phyloP scores from a whole-genome alignment of 2,329 filamentous ascomycete species.

The Falciphora oryzae region DNA sequence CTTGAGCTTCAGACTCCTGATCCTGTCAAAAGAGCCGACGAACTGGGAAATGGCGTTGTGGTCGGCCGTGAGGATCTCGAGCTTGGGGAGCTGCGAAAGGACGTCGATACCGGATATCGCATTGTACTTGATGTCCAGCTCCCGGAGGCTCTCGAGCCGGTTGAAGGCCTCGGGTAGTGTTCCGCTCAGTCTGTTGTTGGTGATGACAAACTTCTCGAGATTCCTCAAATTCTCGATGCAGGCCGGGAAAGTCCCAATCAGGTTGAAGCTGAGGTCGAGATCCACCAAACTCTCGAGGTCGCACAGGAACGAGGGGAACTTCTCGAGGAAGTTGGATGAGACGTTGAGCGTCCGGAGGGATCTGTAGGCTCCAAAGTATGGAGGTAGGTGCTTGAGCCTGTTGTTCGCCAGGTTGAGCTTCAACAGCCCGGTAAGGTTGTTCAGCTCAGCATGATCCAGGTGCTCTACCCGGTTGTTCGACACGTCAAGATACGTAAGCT shows the following conservation, averaged over 20 bases:
- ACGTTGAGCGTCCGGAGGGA: conserved; percentile 79
- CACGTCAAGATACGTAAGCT: conserved; percentile 83
- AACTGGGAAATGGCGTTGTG: conserved; percentile 93
- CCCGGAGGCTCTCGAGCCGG: conserved; percentile 71
- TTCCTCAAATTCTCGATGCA: conserved; percentile 72
- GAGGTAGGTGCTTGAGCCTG: conserved; percentile 69
- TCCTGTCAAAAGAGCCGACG: conserved; percentile 76
- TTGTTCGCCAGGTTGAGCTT: conserved; percentile 95
- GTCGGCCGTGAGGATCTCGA: conserved; percentile 84
- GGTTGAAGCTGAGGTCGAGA: conserved; percentile 94
- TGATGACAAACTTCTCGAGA: conserved; percentile 86
- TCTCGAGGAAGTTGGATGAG: conserved; percentile 85
- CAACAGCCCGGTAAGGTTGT: conserved; percentile 67
- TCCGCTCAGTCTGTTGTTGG: conserved; percentile 83
- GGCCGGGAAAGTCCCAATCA: conserved; percentile 70
- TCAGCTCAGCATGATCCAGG: conserved; percentile 76
- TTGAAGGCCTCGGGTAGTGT: conserved; percentile 68
- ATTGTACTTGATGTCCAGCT: conserved; percentile 94
- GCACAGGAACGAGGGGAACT: conserved; percentile 81
- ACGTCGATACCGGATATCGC: conserved; percentile 82
- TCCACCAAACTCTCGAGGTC: conserved; percentile 79
- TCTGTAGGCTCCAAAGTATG: conserved; percentile 76
- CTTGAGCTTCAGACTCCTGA: conserved; percentile 82
- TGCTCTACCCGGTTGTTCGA: conserved; percentile 91
- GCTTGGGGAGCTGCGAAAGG: conserved; percentile 73